A percentile compares a stretch with the other conserved stretches of the same genome.
phyloP scores from a whole-genome alignment of 441 rosid genomes.

The Omphalea diandra region DNA sequence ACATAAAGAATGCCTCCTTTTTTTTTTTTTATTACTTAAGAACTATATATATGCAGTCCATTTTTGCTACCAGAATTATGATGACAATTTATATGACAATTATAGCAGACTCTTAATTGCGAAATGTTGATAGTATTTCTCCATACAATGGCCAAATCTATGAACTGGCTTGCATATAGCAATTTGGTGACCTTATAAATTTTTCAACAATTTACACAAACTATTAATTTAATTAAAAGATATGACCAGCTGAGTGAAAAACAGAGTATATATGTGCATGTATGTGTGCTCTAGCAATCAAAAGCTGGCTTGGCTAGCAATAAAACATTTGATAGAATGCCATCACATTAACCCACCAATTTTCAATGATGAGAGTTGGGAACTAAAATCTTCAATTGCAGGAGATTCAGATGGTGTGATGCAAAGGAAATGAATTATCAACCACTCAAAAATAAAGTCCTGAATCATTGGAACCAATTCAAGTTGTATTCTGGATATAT shows the following conservation, averaged over 20 bases:
- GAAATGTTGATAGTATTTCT: neutral
- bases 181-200: neutral
- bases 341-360: slow-evolving; percentile 58
- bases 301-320: neutral
- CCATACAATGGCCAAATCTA: neutral
- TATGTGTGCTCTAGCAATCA: neutral
- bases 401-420: slow-evolving; percentile 79
- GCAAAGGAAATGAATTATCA: slow-evolving; percentile 65
- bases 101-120: neutral
- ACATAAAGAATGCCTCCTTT: neutral
- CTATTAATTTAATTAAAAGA: neutral
- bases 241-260: neutral
- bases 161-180: neutral
- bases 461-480: slow-evolving; percentile 94
- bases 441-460: slow-evolving; percentile 85
- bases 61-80: neutral
- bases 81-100: neutral
- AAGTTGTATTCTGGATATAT: slow-evolving; percentile 69
- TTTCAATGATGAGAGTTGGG: slow-evolving; percentile 81
- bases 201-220: neutral
- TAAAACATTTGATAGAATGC: neutral
- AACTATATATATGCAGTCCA: neutral
- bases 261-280: too few species aligned
- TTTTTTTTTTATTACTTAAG: too few species aligned
- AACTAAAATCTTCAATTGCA: slow-evolving; percentile 86